Conservation (phyloP, 2,329 filamentous ascomycete species). For the Alternaria angustiovoidea region DNA sequence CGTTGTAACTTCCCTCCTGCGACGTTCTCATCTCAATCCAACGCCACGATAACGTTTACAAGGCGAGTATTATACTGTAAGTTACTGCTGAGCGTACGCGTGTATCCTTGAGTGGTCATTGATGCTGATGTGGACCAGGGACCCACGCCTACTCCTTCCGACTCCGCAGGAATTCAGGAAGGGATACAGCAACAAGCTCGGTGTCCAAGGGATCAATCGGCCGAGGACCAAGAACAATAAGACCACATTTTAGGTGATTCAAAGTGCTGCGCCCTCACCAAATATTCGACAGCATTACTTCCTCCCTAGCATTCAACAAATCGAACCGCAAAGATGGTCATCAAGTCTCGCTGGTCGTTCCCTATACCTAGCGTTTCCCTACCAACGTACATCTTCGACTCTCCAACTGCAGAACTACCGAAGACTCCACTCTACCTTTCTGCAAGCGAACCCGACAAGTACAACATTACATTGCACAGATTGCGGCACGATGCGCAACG, state of each 20-base stretch:
- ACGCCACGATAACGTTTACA: neutral
- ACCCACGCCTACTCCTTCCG: neutral
- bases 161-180: neutral
- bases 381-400: slow-evolving; percentile 60
- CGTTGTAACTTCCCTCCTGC: neutral
- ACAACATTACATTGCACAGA: slow-evolving; percentile 68
- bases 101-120: neutral
- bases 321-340: slow-evolving; percentile 54
- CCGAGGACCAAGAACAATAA: neutral
- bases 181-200: neutral
- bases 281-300: neutral
- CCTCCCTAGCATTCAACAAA: neutral
- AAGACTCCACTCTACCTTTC: slow-evolving; percentile 66
- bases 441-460: slow-evolving; percentile 70
- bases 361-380: slow-evolving; percentile 57
- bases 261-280: neutral
- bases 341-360: slow-evolving; percentile 60
- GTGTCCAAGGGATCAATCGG: neutral
- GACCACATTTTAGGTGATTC: neutral
- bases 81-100: neutral
- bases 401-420: slow-evolving; percentile 57
- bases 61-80: neutral
- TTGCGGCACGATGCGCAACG: slow-evolving; percentile 77
- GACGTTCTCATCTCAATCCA: neutral
- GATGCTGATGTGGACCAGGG: neutral